Conservation (phyloP, 176 grass and related monocot genomes). For the Triticum urartu region DNA sequence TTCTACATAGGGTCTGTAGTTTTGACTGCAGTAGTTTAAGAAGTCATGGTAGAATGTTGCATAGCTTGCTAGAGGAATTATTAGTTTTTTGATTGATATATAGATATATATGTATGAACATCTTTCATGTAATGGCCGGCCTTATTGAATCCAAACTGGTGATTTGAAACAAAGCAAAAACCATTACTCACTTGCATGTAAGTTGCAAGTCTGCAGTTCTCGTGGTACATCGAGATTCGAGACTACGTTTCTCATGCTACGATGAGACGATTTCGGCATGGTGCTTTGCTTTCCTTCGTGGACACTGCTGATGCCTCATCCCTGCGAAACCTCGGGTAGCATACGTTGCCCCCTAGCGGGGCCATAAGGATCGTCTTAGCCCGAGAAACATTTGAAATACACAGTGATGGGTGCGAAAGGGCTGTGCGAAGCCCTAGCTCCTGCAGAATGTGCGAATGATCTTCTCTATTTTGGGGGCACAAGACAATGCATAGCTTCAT, state of each 20-base stretch:
- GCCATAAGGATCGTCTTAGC: not conserved
- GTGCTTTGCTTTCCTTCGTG: not conserved
- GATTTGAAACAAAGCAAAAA: conserved; percentile 23
- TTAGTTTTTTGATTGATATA: conserved; percentile 21
- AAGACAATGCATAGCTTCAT: too few relatives aligned
- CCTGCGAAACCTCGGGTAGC: not conserved
- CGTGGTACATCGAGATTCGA: conserved; percentile 21
- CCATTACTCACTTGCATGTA: conserved; percentile 5
- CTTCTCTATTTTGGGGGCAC: not conserved
- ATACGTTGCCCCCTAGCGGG: not conserved
- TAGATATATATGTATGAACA: conserved; percentile 34
- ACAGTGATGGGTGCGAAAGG: not conserved
- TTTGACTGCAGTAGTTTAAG: conserved; percentile 12
- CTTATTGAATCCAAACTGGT: conserved; percentile 27
- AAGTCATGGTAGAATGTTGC: conserved; percentile 6
- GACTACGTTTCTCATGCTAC: conserved; percentile 25
- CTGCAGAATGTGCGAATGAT: not conserved
- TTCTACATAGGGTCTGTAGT: not conserved
- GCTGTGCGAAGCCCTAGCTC: not conserved
- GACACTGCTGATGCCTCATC: conserved; percentile 3
- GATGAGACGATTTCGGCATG: conserved; percentile 8
- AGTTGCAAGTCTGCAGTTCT: not conserved
- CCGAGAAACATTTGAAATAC: not conserved
- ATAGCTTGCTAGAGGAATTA: conserved; percentile 21
- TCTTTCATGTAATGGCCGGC: conserved; percentile 39